Percentiles rank a stretch among this genome's conserved stretches.
Conservation (phyloP, 208 protist species). For the Trichomonas vaginalis region DNA sequence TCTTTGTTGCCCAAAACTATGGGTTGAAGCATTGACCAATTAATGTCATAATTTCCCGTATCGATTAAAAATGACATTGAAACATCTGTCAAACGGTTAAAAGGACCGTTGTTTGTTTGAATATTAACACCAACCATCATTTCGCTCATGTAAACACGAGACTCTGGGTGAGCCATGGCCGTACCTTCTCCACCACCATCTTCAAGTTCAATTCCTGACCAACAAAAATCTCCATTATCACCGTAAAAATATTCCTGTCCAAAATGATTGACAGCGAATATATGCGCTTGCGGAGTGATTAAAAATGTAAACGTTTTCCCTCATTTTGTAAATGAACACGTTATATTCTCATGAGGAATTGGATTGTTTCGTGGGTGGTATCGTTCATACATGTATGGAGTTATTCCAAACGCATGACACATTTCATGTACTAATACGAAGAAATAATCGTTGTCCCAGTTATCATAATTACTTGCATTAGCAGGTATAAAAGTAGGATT, state of each 20-base stretch:
- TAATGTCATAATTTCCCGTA: not conserved
- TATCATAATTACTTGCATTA: not conserved
- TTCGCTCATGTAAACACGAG: not conserved
- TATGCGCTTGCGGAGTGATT: not conserved
- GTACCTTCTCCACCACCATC: not conserved
- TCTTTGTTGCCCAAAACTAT: not conserved
- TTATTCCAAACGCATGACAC: not conserved
- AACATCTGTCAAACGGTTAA: not conserved
- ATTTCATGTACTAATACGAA: not conserved
- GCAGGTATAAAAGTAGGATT: not conserved
- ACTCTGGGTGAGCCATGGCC: not conserved
- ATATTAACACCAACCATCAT: not conserved
- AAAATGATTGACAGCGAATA: not conserved
- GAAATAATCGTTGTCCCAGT: not conserved
- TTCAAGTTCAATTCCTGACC: not conserved
- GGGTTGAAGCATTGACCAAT: not conserved
- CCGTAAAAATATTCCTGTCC: not conserved
- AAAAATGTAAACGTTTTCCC: not conserved
- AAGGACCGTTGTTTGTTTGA: not conserved
- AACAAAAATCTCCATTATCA: not conserved
- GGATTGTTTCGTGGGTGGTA: not conserved
- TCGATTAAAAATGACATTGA: not conserved
- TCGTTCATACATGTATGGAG: not conserved
- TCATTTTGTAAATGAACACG: not conserved
- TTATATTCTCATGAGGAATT: not conserved